These are phyloP conservation scores for Laburnicola sp. DNA, from an alignment of 2,329 filamentous ascomycete species.

Conservation along the genomic window DNA sequence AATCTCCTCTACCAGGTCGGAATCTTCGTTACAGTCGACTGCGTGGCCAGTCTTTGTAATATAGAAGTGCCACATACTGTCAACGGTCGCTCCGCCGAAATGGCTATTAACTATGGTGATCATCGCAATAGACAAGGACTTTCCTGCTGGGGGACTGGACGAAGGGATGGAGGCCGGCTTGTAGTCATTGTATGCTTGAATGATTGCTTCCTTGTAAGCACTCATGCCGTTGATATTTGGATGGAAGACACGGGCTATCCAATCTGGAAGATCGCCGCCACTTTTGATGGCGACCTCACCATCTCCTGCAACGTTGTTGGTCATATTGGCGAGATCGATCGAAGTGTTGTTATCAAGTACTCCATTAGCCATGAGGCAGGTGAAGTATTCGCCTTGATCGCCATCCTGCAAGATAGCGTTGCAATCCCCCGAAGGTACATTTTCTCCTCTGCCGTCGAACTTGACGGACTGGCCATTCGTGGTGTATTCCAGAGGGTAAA, in stretches of 20 bases:
- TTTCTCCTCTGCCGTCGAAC: not conserved
- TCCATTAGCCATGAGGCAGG: slow-evolving; percentile 1
- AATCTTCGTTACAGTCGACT: no score
- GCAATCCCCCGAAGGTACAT: slow-evolving; percentile 1
- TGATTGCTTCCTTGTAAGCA: slow-evolving; percentile 5
- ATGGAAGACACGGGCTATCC: slow-evolving; percentile 8
- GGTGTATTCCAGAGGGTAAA: slow-evolving; percentile 8
- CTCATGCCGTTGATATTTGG: slow-evolving; percentile 5
- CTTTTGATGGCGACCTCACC: not conserved
- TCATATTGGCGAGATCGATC: not conserved
- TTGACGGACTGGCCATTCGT: not conserved
- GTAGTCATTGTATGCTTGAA: slow-evolving; percentile 7
- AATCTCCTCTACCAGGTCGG: no score
- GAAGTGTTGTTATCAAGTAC: not conserved
- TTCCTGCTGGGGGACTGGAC: no score
- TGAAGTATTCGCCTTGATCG: slow-evolving; percentile 4
- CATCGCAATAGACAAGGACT: no score
- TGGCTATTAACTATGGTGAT: no score
- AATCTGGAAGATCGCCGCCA: slow-evolving; percentile 1
- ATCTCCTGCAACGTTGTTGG: slow-evolving; percentile 7
- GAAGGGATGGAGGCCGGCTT: no score
- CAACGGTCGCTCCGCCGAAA: no score
- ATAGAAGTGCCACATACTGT: no score
- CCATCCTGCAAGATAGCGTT: not conserved
- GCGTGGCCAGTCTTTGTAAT: no score